Percentiles rank a stretch among this genome's conserved stretches.
These are phyloP conservation scores for Physcia stellaris DNA, from an alignment of 495 filamentous ascomycete genomes.

Conservation along the genomic window DNA sequence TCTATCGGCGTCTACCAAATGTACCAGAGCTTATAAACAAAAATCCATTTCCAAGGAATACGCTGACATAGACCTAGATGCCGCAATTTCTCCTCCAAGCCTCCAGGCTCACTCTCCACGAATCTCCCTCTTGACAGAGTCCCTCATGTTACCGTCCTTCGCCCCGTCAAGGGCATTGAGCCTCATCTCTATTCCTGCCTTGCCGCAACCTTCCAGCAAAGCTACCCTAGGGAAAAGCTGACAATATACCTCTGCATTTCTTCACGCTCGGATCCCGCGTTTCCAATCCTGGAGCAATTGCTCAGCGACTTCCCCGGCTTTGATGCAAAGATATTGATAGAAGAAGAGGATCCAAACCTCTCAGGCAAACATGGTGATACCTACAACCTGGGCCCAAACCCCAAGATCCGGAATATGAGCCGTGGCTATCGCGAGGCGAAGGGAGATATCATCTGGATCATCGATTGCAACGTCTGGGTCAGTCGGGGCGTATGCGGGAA, in stretches of 20 bases:
- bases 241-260: constrained; percentile 77
- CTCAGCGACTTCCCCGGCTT: constrained; percentile 56
- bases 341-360: constrained; percentile 73
- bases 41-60: constrained; percentile 6
- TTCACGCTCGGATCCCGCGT: constrained; percentile 63
- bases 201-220: constrained; percentile 73
- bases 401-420: constrained; percentile 96
- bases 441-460: constrained; percentile 84
- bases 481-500: constrained; percentile 60
- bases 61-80: constrained; percentile 23
- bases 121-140: constrained; percentile 20
- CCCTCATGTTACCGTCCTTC: constrained; percentile 84
- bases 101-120: constrained; percentile 21
- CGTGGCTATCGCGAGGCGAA: constrained; percentile 88
- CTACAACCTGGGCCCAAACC: constrained; percentile 76
- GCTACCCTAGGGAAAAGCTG: constrained; percentile 63
- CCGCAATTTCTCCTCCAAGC: constrained; percentile 28
- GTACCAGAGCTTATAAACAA: constrained; percentile 25
- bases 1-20: constrained; percentile 45
- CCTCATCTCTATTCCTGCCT: constrained; percentile 84
- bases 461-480: constrained; percentile 96
- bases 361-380: constrained; percentile 34
- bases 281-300: constrained; percentile 56
- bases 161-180: constrained; percentile 88
- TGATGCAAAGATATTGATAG: constrained; percentile 66